Percentiles rank a stretch among this genome's conserved stretches.
Evolutionary conservation across 345 rosid genomes (phyloP).

Genomic region (Anastatica hierochuntica): DNA sequence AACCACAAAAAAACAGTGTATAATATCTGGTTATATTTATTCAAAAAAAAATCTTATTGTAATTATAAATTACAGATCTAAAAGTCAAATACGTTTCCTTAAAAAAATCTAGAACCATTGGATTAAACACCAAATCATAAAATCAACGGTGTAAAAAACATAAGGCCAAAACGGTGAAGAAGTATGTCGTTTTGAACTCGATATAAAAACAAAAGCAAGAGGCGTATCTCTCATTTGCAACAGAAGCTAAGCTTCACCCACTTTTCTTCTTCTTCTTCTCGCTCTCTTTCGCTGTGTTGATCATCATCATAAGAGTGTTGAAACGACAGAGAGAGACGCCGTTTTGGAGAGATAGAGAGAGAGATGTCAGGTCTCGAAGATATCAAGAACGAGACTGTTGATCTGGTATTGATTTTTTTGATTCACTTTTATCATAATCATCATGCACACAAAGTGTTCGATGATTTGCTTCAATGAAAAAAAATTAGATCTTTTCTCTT

Average conservation of each 20-base stretch:
- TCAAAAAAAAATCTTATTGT: conserved; percentile 6
- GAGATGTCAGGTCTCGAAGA: conserved; percentile 44
- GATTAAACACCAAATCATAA: too few species aligned
- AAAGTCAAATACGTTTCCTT: conserved; percentile 25
- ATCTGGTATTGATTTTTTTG: conserved; percentile 32
- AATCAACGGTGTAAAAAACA: too few species aligned
- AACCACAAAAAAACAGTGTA: conserved; percentile 1
- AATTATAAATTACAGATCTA: not conserved
- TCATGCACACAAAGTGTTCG: conserved; percentile 24
- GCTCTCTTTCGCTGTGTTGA: conserved; percentile 3
- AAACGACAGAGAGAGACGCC: conserved; percentile 25
- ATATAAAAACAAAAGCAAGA: conserved; percentile 7
- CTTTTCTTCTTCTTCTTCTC: not conserved
- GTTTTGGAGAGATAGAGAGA: conserved; percentile 11
- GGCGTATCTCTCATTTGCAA: conserved; percentile 15
- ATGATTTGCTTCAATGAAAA: conserved; percentile 17
- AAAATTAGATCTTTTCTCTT: conserved; percentile 7
- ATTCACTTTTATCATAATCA: not conserved
- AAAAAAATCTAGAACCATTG: too few species aligned
- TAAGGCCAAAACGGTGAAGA: conserved; percentile 15
- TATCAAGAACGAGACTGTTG: conserved; percentile 60
- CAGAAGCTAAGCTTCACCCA: conserved; percentile 26
- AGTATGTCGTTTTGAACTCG: conserved; percentile 14
- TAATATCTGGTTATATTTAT: not conserved
- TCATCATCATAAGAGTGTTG: conserved; percentile 7